Evolutionary conservation across 768 basidiomycete species (phyloP).

Genomic region (Mrakia frigida): DNA sequence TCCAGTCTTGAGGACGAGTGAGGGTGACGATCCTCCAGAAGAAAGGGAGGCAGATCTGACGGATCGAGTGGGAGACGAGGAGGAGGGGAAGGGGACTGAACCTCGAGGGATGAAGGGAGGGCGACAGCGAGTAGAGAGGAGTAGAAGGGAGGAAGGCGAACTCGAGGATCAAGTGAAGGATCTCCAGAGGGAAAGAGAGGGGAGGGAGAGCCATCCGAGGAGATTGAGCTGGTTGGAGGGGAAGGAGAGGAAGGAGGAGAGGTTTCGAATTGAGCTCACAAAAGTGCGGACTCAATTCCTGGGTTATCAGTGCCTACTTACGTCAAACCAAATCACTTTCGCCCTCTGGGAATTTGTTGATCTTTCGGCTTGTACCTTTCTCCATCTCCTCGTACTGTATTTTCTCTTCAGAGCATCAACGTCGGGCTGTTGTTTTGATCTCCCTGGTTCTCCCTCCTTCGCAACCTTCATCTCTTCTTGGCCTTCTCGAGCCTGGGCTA

Average conservation of each 20-base stretch:
- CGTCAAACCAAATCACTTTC: no score
- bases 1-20: background rate
- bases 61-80: background rate
- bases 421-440: no score
- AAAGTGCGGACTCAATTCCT: background rate
- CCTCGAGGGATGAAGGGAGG: no score
- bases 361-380: no score
- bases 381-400: no score
- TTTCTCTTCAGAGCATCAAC: no score
- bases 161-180: background rate
- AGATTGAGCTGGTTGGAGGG: background rate
- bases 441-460: no score
- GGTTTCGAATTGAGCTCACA: background rate
- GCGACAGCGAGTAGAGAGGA: background rate
- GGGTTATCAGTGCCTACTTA: background rate
- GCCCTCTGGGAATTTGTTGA: no score
- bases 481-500: no score
- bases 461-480: no score
- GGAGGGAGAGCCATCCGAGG: background rate
- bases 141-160: background rate
- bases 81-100: background rate
- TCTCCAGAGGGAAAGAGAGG: background rate
- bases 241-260: background rate
- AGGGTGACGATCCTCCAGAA: background rate
- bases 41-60: constrained; percentile 1